Evolutionary conservation across 495 filamentous ascomycete species (phyloP).

Genomic region (Tetracladium setigerum): DNA sequence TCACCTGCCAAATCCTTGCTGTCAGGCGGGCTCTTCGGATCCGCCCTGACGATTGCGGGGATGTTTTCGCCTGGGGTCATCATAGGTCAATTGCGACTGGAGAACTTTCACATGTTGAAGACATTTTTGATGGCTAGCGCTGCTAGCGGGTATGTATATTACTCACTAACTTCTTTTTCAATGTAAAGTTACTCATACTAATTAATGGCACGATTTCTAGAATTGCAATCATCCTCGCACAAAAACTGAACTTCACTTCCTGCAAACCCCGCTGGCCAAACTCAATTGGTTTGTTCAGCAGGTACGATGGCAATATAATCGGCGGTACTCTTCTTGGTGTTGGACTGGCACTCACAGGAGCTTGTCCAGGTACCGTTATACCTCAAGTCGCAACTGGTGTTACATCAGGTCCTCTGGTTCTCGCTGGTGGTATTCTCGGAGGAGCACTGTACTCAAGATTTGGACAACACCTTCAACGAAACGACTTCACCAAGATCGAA

Average conservation of each 20-base stretch:
- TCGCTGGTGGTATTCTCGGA: constrained; percentile 34
- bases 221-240: constrained; percentile 24
- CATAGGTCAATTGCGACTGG: constrained; percentile 41
- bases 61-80: constrained; percentile 47
- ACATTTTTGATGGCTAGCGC: constrained; percentile 47
- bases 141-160: no score
- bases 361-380: constrained; percentile 49
- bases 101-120: constrained; percentile 51
- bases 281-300: constrained; percentile 30
- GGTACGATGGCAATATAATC: constrained; percentile 47
- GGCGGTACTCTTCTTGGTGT: constrained; percentile 45
- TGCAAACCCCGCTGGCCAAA: constrained; percentile 7
- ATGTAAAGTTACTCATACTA: no score
- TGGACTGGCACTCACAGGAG: constrained; percentile 47
- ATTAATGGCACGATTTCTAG: no score
- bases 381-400: constrained; percentile 44
- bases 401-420: constrained; percentile 31
- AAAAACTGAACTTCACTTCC: constrained; percentile 23
- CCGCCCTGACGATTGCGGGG: constrained; percentile 42
- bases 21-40: constrained; percentile 43
- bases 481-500: constrained; percentile 8
- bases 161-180: no score
- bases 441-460: constrained; percentile 26
- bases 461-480: not conserved
- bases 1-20: not conserved